Evolutionary conservation across 805 yeast species (phyloP), one percentile per base, ranked within the genome.

Genomic region (Saccharomycopsis oosterbeekiorum): DNA sequence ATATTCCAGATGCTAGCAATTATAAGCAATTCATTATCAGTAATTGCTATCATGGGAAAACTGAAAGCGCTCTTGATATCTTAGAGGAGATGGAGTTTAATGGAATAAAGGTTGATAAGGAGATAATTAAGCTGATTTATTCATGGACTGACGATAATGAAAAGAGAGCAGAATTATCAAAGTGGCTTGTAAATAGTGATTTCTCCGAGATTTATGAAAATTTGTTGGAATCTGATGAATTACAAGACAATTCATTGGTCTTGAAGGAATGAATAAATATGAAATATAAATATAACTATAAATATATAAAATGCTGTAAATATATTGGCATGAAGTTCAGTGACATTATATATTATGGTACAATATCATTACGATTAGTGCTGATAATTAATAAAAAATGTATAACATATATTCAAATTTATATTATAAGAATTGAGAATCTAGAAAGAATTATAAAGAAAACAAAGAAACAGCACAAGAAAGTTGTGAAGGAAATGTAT

Each of bases 21-120:
- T 80, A 79, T 68, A 77, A 76, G 55, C 89, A 86, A 68, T 84
- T 82, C 66, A 71, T 88, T 41, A 80, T 85, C 58, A 86, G 89
- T 1, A 83, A 85, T 69, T 84, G 87, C 61, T 84, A 84, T 66
- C 83, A 82, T 67, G 90, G 87, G 15, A 74, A 77, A 59, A 78
- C 77, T 55, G 79, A 78, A 11, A 78, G 82, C 4, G 92, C 92
- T 0, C 70, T 83, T 15, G 74, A 74, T 19, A 69, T 82, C 26
- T 74, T 82, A 4, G 75, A 75, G 21, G 77, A 75, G 43, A 79
- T 84, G 70, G 75, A 72, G 47, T 78, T 78, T 54, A 76, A 76
- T 61, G 82, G 79, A 21, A 68, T 80, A 9, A 73, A 74, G 42
- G 71, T 82, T 3, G 72, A 76, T 24, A 67, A 68, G 8, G 80